Base-by-base conservation (phyloP, 2,329 filamentous ascomycete species). In the Canariomyces notabilis region DNA sequence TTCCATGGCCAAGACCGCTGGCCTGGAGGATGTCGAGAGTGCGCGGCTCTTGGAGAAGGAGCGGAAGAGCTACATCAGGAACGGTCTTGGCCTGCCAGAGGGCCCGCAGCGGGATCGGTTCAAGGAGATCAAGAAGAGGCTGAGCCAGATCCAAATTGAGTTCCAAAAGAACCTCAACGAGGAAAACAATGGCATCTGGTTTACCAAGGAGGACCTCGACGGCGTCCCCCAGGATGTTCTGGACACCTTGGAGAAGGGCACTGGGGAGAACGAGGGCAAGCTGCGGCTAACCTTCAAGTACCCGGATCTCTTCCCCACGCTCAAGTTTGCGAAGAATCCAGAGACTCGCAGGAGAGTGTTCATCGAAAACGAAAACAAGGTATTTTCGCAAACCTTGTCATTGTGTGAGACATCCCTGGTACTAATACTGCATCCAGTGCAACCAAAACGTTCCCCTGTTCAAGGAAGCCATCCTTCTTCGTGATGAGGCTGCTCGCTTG, bases 161-260 rank as follows among this genome's bases (percentile, higher is more conserved):
- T 88, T 88, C 66, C 80, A 85, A 61, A 89, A 89, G 72, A 87
- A 85, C 58, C 71, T 91, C 48, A 90, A 90, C 60, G 87, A 91
- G 65, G 87, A 93, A 68, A 83, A 83, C 57, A 84, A 83, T n/a
- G 84, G 82, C 2, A 68, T 90, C 42, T 93, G 87, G 86, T 85
- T 91, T 58, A 85, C 83, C 1, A 73, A 68, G 3, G 75, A 85
- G 54, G 80, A 93, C 66, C 73, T 93, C 5, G 79, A 85, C 38
- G 87, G 87, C 39, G 84, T 90, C 15, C 86, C 87, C 0, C 67
- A 77, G 15, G 86, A 91, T 62, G 77, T 89, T 6, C 56, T 88
- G 2, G 71, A 75, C 11, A 71, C 70, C 2, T 69, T 90, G 45
- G 82, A 87, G 64, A 86, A 87, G 67, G 87, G 87, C 23, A 80